Evolutionary conservation across 1,139 yeast genomes (phyloP), one percentile per base, ranked within the genome.

Genomic region (Candida albicans): DNA sequence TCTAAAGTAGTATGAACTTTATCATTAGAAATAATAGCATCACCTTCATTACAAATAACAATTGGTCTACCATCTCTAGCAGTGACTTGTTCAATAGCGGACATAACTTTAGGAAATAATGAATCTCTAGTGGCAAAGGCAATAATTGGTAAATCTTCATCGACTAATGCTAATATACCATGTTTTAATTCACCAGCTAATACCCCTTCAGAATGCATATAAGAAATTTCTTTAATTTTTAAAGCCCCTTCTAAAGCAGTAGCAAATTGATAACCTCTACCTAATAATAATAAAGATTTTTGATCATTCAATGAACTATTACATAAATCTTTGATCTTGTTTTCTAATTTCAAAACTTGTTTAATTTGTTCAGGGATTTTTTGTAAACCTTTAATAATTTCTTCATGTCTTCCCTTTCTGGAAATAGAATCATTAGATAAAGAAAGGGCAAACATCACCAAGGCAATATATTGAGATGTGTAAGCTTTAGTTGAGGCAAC

Each of bases 401-500:
- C 95, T 44, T 67, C 71, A 61, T 93, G 95, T 67, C 99, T 88
- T 40, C 72, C 74, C 37, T 73, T 64, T 69, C 79, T 82, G 35
- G 96, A 86, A 44, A 90, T 80, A 45, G 95, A 81, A 67, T 95
- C 98, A 61, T 90, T 96, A 9, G 97, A 87, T 54, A 95, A 78
- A 15, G 95, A 89, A 48, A 95, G 79, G 1, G 99, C 99, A 73
- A 93, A 80, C 97, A 95, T 89, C 7, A 93, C 97, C 56, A 95
- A 77, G 1, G 99, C 99, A 68, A 95, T 90, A 67, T 84, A 95
- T 69, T 95, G 99, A 24, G 99, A 95, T 13, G 99, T 93, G 72
- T 95, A 95, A 25, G 99, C 99, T 73, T 95, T 95, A 41, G 99
- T 95, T n/a, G 98, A 90, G 10, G 99, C 99, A 57, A 95, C 99